Evolutionary conservation across 169 alveolate species (phyloP).

Genomic region (Plasmodium chabaudi): DNA sequence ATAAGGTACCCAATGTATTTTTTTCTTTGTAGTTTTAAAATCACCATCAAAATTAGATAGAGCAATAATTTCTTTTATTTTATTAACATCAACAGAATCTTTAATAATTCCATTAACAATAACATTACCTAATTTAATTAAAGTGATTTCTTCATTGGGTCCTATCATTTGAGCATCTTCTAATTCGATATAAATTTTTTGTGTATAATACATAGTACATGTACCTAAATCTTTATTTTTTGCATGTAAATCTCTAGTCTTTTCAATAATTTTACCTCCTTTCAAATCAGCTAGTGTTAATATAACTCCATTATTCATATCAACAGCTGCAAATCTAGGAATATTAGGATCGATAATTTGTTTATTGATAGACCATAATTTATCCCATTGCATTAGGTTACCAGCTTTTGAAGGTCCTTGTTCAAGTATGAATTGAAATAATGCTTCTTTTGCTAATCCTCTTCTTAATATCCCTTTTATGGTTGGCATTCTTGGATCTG

Average conservation of each 20-base stretch:
- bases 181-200: constrained; percentile 88
- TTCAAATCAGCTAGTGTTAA: constrained; percentile 76
- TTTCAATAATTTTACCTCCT: constrained; percentile 75
- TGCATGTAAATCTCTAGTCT: constrained; percentile 92
- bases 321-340: constrained; percentile 96
- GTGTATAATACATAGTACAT: constrained; percentile 84
- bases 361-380: constrained; percentile 98
- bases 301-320: constrained; percentile 71
- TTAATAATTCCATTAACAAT: constrained; percentile 75
- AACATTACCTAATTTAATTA: constrained; percentile 98
- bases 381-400: constrained; percentile 99
- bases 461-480: constrained; percentile 98
- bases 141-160: constrained; percentile 95
- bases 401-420: constrained; percentile 98
- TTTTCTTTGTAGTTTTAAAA: constrained; percentile 95
- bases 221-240: constrained; percentile 94
- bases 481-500: constrained; percentile 99
- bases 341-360: constrained; percentile 95
- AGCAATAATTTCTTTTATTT: constrained; percentile 82
- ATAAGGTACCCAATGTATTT: constrained; percentile 92
- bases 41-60: constrained; percentile 91
- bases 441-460: constrained; percentile 97
- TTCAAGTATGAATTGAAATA: constrained; percentile 96
- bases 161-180: constrained; percentile 93
- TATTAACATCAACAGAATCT: constrained; percentile 78